Base-by-base conservation (phyloP, 345 rosid genomes). In the Gossypium mustelinum region DNA sequence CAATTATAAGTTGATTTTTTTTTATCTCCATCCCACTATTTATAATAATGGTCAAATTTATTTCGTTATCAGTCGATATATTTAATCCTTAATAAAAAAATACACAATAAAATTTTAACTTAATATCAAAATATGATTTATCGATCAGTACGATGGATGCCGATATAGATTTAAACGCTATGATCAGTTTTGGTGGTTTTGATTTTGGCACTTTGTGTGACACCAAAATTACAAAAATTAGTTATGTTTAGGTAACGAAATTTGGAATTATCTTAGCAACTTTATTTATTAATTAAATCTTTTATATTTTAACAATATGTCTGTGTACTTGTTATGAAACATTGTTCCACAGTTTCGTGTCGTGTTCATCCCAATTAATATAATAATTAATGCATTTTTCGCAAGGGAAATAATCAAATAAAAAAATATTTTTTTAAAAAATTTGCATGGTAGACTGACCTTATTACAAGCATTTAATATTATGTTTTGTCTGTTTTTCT, bases 341-440 rank as follows among this genome's bases (percentile, higher is more conserved):
- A 78, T 29, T 13, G 14, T 27, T 68, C 77, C 64, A 29, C 61
- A 39, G 62, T 72, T 77, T 77, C 77, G 61, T 75, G 83, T 50
- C 76, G 51, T 72, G 18, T 74, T 45, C 29, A 39, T 5, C 41
- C 41, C 41, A 34, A 34, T 34, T 34, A 34, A 29, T 11, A 25
- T 44, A 62, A 16, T 27, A 27, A 56, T 11, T 29, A 29, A 20
- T 7, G 12, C 27, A 71, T 43, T 43, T 43, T 43, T 24, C 72
- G 13, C 48, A 13, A 50, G 70, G 55, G 7, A 51, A 13, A 57
- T 9, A 48, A 68, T 67, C 55, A 24, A 68, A 48, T 67, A 12
- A 45, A 44, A 29, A 18, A 29, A 9, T 7, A 56, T 34, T 9
- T 14, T 0, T 34, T 34, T 5, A 0, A 34, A 34, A 25, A 45